These are phyloP conservation scores for Lecanicillium sp. DNA, from an alignment of 2,329 filamentous ascomycete genomes.

Conservation along the genomic window DNA sequence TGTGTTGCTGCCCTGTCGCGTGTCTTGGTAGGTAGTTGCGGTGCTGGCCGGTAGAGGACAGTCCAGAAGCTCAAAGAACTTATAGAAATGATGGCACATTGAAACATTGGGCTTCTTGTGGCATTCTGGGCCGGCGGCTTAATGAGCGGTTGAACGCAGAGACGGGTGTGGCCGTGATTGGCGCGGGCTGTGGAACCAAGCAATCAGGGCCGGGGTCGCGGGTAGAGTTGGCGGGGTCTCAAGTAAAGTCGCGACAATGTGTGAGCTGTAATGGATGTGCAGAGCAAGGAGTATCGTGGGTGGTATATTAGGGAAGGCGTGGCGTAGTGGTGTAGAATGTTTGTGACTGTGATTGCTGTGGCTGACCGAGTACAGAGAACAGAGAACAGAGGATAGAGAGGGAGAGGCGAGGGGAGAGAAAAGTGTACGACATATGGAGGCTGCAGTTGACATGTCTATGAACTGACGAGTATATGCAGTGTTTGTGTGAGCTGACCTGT, in stretches of 20 bases:
- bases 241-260: not conserved
- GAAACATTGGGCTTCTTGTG: slow-evolving; percentile 7
- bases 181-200: not conserved
- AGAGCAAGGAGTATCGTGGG: too few relatives aligned
- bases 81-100: too few relatives aligned
- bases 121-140: not conserved
- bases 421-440: too few relatives aligned
- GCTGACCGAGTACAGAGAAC: not conserved
- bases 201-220: not conserved
- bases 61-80: too few relatives aligned
- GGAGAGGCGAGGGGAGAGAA: too few relatives aligned
- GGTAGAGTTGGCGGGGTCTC: not conserved
- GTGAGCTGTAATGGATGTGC: not conserved
- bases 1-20: too few relatives aligned
- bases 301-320: too few relatives aligned
- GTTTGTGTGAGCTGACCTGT: slow-evolving; percentile 4
- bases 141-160: not conserved
- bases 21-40: too few relatives aligned
- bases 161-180: not conserved
- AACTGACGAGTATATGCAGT: too few relatives aligned
- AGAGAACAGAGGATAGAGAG: not conserved
- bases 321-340: not conserved
- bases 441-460: not conserved
- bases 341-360: slow-evolving; percentile 6
- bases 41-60: too few relatives aligned